phyloP scores from a whole-genome alignment of 371 early-diverging fungal genomes.

The Actinomortierella wolfii region DNA sequence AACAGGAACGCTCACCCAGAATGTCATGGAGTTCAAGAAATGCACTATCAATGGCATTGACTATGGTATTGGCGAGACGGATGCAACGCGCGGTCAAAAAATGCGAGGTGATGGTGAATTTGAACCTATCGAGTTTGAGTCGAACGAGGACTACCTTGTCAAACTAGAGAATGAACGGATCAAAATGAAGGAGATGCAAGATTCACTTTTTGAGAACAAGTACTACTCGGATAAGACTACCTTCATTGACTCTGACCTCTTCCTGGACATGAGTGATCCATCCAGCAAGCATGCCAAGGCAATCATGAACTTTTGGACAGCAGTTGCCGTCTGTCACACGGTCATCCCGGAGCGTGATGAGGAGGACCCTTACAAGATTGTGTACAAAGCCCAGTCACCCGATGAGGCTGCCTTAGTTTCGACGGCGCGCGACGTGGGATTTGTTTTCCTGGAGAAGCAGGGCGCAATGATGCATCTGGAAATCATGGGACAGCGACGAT shows the following conservation, averaged over 20 bases:
- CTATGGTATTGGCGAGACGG: conserved; percentile 70
- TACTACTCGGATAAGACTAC: conserved; percentile 48
- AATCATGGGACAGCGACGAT: conserved; percentile 69
- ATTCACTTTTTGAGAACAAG: conserved; percentile 43
- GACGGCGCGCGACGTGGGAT: conserved; percentile 90
- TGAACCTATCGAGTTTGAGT: conserved; percentile 34
- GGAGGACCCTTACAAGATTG: conserved; percentile 53
- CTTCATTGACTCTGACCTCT: conserved; percentile 49
- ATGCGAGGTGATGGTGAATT: conserved; percentile 42
- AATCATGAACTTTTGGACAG: conserved; percentile 74
- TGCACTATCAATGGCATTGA: conserved; percentile 86
- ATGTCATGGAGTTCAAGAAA: conserved; percentile 91
- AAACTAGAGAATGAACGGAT: conserved; percentile 37
- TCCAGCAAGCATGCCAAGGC: conserved; percentile 58
- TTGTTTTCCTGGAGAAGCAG: conserved; percentile 76
- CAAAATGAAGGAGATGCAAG: conserved; percentile 44
- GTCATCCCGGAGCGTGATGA: conserved; percentile 68
- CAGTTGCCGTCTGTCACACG: conserved; percentile 80
- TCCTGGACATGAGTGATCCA: conserved; percentile 46
- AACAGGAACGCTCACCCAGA: conserved; percentile 96
- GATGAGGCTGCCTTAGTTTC: conserved; percentile 94
- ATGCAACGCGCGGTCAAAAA: conserved; percentile 48
- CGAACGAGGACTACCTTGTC: conserved; percentile 18
- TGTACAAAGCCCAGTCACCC: conserved; percentile 92
- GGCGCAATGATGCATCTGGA: conserved; percentile 64